phyloP scores from a whole-genome alignment of 2,329 filamentous ascomycete species.

The Anisogramma anomala region DNA sequence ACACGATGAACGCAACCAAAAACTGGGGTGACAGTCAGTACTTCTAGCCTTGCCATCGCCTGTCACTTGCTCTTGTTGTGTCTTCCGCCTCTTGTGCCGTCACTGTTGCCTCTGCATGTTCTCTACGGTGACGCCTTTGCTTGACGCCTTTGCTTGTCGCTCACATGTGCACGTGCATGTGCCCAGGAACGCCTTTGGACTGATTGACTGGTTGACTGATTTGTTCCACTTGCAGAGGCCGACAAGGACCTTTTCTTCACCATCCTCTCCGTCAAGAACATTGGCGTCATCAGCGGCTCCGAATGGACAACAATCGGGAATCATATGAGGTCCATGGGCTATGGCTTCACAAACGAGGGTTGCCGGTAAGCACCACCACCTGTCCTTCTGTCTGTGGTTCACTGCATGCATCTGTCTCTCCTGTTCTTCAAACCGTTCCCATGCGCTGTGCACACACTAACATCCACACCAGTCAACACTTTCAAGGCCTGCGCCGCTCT shows the following conservation, averaged over 20 bases:
- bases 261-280: slow-evolving; percentile 50
- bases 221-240: slow-evolving; percentile 25
- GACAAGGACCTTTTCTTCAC: slow-evolving; percentile 54
- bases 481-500: slow-evolving; percentile 45
- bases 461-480: slow-evolving; percentile 41
- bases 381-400: not conserved
- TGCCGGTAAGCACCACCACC: slow-evolving; percentile 42
- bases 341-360: slow-evolving; percentile 53
- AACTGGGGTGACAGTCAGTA: slow-evolving; percentile 15
- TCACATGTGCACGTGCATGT: too few relatives aligned
- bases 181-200: too few relatives aligned
- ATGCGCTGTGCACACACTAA: slow-evolving; percentile 10
- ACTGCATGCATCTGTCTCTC: too few relatives aligned
- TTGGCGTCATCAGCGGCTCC: slow-evolving; percentile 48
- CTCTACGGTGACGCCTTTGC: not conserved
- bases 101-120: not conserved
- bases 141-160: slow-evolving; percentile 1
- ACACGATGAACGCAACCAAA: slow-evolving; percentile 13
- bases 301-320: slow-evolving; percentile 54
- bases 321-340: slow-evolving; percentile 46
- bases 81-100: not conserved
- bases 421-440: not conserved
- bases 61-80: not conserved
- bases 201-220: too few relatives aligned
- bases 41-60: slow-evolving; percentile 7